phyloP scores from a whole-genome alignment of 2,329 filamentous ascomycete species.

The Claviceps sp. region DNA sequence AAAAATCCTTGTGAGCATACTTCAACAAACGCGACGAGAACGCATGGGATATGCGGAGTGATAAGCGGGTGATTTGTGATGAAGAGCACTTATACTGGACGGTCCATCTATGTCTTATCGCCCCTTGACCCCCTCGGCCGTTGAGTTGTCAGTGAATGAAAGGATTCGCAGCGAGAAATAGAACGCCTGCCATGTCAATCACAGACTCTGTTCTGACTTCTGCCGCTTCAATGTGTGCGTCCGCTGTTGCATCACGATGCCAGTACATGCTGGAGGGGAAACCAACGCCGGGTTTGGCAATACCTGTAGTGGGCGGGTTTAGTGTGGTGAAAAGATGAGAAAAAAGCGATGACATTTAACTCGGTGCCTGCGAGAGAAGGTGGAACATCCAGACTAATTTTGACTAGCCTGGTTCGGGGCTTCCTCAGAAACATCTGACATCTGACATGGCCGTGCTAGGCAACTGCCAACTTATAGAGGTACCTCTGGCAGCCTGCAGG shows the following conservation, averaged over 20 bases:
- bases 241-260: constrained; percentile 1
- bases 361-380: neutral
- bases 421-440: neutral
- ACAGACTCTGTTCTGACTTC: no score
- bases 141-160: no score
- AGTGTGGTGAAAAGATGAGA: neutral
- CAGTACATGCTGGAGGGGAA: neutral
- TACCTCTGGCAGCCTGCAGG: neutral
- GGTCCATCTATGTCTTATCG: neutral
- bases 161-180: neutral
- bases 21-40: neutral
- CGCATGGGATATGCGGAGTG: no score
- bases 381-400: neutral
- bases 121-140: no score
- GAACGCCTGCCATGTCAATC: neutral
- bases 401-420: neutral
- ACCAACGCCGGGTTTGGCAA: constrained; percentile 1
- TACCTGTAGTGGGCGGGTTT: neutral
- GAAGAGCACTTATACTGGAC: no score
- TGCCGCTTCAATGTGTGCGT: neutral
- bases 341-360: neutral
- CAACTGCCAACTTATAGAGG: no score
- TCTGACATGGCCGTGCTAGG: neutral
- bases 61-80: no score
- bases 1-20: neutral